A percentile compares a stretch with the other conserved stretches of the same genome.
Evolutionary conservation across 441 rosid species (phyloP).

Genomic region (Melastoma candidum): DNA sequence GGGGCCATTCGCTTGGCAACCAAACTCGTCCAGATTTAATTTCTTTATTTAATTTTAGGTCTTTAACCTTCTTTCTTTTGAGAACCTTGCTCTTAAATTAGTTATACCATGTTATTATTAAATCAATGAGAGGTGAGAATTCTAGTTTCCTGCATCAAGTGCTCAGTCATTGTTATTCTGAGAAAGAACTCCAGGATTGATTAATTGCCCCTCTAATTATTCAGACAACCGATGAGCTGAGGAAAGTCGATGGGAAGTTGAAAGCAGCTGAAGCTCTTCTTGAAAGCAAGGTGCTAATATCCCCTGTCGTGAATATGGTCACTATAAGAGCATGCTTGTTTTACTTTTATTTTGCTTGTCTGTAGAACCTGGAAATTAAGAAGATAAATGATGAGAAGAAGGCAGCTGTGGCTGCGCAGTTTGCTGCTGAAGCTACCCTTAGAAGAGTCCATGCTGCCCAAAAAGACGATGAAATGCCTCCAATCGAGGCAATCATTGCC

Average conservation of each 20-base stretch:
- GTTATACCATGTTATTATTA: too few species aligned
- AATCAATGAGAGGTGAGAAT: too few species aligned
- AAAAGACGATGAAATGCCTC: conserved; percentile 26
- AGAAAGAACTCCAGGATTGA: not conserved
- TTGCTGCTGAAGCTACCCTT: conserved; percentile 27
- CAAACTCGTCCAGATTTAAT: too few species aligned
- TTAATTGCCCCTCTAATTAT: not conserved
- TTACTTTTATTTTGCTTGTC: not conserved
- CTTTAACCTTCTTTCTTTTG: too few species aligned
- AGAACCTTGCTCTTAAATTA: too few species aligned
- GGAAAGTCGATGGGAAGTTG: conserved; percentile 19
- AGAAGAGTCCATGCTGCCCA: conserved; percentile 26
- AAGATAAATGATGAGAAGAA: conserved; percentile 24
- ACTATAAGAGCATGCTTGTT: not conserved
- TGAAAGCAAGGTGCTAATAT: conserved; percentile 21
- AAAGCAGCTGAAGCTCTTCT: conserved; percentile 19
- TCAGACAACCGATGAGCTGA: conserved; percentile 20
- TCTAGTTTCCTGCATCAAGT: too few species aligned
- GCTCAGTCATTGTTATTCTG: too few species aligned
- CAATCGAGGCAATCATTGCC: conserved; percentile 25
- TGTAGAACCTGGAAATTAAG: conserved; percentile 25
- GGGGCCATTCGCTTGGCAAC: too few species aligned
- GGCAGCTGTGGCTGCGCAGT: conserved; percentile 22
- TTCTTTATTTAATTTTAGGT: too few species aligned
- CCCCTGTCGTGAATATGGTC: not conserved